Base-by-base conservation (phyloP, 768 basidiomycete genomes). In the Podaxis sp. region DNA sequence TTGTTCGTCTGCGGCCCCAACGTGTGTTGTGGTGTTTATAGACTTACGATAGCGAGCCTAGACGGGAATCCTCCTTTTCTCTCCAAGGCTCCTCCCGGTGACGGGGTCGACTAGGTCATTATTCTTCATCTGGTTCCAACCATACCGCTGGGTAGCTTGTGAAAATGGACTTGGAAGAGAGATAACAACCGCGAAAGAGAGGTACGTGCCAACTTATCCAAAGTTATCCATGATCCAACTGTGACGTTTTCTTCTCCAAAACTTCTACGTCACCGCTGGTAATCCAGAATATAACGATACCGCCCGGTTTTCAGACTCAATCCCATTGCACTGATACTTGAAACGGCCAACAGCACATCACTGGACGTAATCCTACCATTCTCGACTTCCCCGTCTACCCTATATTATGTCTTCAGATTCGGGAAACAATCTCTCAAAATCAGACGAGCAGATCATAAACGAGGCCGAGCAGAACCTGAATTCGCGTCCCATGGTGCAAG, bases 301-400 rank as follows among this genome's bases (percentile, higher is more conserved):
- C 53, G 19, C 4, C 53, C 24, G 17, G 19, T 0, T 24, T 25
- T 24, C 4, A 11, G 5, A 6, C 49, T 12, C 8, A n/a, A 33
- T n/a, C 12, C 55, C 13, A 56, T 6, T 19, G 27, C 38, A 6
- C 40, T 24, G 25, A 55, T 37, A 40, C 22, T 38, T 15, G 54
- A 13, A 38, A 40, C 5, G 24, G 36, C 22, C 38, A 22, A 55
- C 27, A 56, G 15, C 22, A 22, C 12, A 1, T 50, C 40, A 5
- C 40, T 56, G 37, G 38, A 41, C 40, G 37, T 56, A 43, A 56
- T 27, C 17, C 36, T n/a, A 19, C 36, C 38, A 41, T 27, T 56
- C 49, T 41, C 40, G 54, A 72, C 66, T 64, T 72, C 71, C 59
- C 72, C 71, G 17, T 68, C 70, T 29, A 72, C 41, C 25, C 49